These are phyloP conservation scores for Trichoderma virens DNA, from an alignment of 495 filamentous ascomycete species.

Conservation along the genomic window DNA sequence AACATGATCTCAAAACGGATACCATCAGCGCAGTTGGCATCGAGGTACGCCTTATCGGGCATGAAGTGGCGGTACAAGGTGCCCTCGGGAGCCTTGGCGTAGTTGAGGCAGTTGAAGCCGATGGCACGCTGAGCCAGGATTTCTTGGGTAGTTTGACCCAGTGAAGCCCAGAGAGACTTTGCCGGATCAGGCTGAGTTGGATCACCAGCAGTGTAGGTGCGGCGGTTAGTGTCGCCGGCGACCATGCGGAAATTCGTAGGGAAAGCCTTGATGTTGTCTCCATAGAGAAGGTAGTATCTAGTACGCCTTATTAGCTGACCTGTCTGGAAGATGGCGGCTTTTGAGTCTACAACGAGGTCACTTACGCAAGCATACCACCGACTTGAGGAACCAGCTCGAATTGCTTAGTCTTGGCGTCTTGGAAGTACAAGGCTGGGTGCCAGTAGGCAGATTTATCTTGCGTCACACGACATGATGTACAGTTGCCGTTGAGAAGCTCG, in stretches of 20 bases:
- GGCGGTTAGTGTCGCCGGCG: conserved; percentile 60
- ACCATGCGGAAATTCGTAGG: conserved; percentile 78
- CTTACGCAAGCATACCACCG: conserved; percentile 56
- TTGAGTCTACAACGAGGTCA: too few species aligned
- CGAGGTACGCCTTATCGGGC: conserved; percentile 70
- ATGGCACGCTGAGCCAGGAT: conserved; percentile 72
- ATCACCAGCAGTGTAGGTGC: conserved; percentile 61
- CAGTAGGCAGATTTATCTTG: conserved; percentile 66
- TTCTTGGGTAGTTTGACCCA: conserved; percentile 51
- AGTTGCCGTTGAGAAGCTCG: conserved; percentile 29
- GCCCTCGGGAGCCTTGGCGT: conserved; percentile 49
- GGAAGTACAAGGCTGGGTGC: conserved; percentile 58
- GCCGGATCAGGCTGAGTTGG: conserved; percentile 54
- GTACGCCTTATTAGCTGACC: background rate
- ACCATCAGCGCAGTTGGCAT: conserved; percentile 67
- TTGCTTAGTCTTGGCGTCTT: conserved; percentile 35
- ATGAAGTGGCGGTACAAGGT: conserved; percentile 73
- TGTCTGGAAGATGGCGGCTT: too few species aligned
- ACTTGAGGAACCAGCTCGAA: conserved; percentile 44
- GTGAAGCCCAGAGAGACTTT: conserved; percentile 57
- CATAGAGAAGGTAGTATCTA: conserved; percentile 69
- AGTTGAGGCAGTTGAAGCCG: conserved; percentile 91
- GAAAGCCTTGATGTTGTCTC: conserved; percentile 61
- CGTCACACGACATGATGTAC: conserved; percentile 56
- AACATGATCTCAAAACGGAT: conserved; percentile 81